phyloP scores from a whole-genome alignment of 495 filamentous ascomycete genomes.

The Penicillium dipodomyicola region DNA sequence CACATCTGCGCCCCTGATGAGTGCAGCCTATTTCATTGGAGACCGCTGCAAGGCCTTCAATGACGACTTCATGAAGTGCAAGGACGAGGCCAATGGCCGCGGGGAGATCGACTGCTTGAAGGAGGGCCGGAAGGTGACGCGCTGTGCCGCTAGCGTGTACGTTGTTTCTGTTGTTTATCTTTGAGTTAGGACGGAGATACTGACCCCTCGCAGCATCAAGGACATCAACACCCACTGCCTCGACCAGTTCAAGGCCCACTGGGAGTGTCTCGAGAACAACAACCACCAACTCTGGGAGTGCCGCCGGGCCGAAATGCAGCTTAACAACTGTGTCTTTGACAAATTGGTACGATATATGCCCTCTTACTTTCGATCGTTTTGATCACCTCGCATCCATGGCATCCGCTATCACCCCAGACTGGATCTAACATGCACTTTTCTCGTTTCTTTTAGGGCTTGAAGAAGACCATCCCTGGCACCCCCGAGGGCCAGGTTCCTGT shows the following conservation, averaged over 20 bases:
- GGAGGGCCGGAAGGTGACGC: slow-evolving; percentile 92
- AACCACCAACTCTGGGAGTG: slow-evolving; percentile 97
- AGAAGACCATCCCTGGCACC: slow-evolving; percentile 84
- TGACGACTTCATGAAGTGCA: slow-evolving; percentile 99
- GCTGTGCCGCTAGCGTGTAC: slow-evolving; percentile 95
- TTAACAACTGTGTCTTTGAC: slow-evolving; percentile 92
- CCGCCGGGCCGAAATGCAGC: slow-evolving; percentile 67
- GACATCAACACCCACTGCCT: slow-evolving; percentile 97
- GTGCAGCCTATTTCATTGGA: slow-evolving; percentile 96
- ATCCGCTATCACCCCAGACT: not conserved
- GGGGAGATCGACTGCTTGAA: slow-evolving; percentile 93
- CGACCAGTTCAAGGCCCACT: slow-evolving; percentile 84
- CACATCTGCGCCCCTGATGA: slow-evolving; percentile 85
- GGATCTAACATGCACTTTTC: slow-evolving; percentile 11
- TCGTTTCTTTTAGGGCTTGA: slow-evolving; percentile 61
- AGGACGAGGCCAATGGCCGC: slow-evolving; percentile 79
- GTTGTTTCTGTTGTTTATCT: slow-evolving; percentile 37
- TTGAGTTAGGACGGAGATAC: slow-evolving; percentile 4
- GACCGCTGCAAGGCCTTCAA: slow-evolving; percentile 92
- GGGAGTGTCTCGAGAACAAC: slow-evolving; percentile 93
- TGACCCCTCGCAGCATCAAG: slow-evolving; percentile 60
- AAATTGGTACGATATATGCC: slow-evolving; percentile 68
- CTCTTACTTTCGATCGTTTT: not conserved
- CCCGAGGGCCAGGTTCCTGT: slow-evolving; percentile 76
- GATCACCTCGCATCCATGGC: not conserved